Evolutionary conservation across 2,329 filamentous ascomycete genomes (phyloP).

Genomic region (Chaetomium sp.): DNA sequence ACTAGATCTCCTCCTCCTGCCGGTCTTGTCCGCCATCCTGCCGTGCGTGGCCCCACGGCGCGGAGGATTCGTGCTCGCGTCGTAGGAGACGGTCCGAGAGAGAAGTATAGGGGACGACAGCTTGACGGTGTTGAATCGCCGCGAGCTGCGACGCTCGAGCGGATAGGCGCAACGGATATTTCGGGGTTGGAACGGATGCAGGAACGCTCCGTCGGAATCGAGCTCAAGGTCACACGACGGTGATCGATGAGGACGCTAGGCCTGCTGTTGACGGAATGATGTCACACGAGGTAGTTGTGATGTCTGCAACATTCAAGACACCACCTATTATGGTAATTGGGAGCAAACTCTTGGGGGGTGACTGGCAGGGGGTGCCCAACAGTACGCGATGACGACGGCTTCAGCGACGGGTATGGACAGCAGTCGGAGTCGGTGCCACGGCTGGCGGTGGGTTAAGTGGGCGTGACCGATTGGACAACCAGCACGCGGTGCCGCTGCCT

Average conservation of each 20-base stretch:
- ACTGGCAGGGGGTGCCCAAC: neutral
- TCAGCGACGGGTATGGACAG: neutral
- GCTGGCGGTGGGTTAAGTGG: constrained; percentile 12
- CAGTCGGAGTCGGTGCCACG: constrained; percentile 5
- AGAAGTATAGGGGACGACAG: constrained; percentile 89
- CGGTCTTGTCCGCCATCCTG: constrained; percentile 64
- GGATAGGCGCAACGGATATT: constrained; percentile 31
- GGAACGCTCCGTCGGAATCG: neutral
- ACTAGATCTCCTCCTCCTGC: constrained; percentile 89
- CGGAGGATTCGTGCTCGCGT: constrained; percentile 73
- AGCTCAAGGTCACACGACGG: constrained; percentile 9
- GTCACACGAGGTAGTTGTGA: constrained; percentile 26
- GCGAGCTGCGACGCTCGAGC: constrained; percentile 33
- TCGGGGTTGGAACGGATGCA: neutral
- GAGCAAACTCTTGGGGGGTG: neutral
- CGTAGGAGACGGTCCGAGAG: constrained; percentile 88
- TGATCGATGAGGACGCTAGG: constrained; percentile 12
- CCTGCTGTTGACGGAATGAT: constrained; percentile 25
- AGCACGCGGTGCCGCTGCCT: constrained; percentile 6
- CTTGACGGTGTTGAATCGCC: constrained; percentile 74
- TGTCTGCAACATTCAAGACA: constrained; percentile 3
- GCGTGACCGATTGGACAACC: constrained; percentile 12
- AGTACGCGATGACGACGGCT: neutral
- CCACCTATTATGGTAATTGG: neutral
- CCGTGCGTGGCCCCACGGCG: constrained; percentile 62